These are phyloP conservation scores for Cajanus cajan DNA, from an alignment of 306 rosid species.

Conservation along the genomic window DNA sequence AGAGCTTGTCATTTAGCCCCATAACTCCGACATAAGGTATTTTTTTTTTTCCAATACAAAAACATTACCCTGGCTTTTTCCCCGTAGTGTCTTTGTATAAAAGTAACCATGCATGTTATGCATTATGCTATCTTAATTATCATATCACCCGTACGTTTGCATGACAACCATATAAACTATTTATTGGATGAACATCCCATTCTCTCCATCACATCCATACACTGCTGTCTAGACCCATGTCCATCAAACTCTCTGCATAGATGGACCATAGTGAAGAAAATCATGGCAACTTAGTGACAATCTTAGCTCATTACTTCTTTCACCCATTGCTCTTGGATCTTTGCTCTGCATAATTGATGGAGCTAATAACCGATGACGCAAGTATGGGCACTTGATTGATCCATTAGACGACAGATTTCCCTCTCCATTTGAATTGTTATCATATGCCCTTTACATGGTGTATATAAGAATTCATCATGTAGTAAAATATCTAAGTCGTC, in stretches of 20 bases:
- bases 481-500: not conserved
- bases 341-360: slow-evolving; percentile 35
- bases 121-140: slow-evolving; percentile 29
- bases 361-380: slow-evolving; percentile 15
- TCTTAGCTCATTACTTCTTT: slow-evolving; percentile 1
- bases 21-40: slow-evolving; percentile 48
- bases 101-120: slow-evolving; percentile 32
- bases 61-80: slow-evolving; percentile 8
- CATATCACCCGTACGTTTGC: slow-evolving; percentile 10
- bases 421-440: not conserved
- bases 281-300: slow-evolving; percentile 35
- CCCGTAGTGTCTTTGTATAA: not conserved
- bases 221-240: slow-evolving; percentile 24
- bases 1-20: slow-evolving; percentile 47
- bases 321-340: slow-evolving; percentile 38
- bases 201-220: slow-evolving; percentile 32
- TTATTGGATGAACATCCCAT: slow-evolving; percentile 1
- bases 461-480: not conserved
- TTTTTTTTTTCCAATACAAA: slow-evolving; percentile 31
- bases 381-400: slow-evolving; percentile 26
- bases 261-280: slow-evolving; percentile 49
- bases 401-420: not conserved
- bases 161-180: slow-evolving; percentile 6
- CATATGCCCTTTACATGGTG: not conserved
- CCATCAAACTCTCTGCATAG: not conserved